Evolutionary conservation across 352 stramenopile genomes (phyloP), one percentile per base, ranked within the genome.

Genomic region (Phytophthora fragariaefolia): DNA sequence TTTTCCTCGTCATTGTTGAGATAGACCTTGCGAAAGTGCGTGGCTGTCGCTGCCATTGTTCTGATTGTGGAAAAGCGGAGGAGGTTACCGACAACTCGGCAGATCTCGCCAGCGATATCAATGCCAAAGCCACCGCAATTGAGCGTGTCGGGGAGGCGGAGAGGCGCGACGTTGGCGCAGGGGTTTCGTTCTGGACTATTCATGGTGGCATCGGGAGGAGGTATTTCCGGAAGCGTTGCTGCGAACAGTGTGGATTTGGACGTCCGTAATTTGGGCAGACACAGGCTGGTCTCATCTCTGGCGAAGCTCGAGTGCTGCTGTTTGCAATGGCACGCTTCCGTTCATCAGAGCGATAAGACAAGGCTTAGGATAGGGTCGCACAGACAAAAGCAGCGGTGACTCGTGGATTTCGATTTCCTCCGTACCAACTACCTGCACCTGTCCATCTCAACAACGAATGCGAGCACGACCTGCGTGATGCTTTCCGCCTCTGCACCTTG

Each of bases 1-100:
- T 92, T 92, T 67, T 92, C 82, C 4, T 34, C 58, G 34, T 91
- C 84, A 51, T 89, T 82, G 34, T 87, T 89, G 36, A 92, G 55
- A 26, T 77, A 76, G 17, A 89, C 50, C 23, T 74, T 73, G 43
- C 83, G 83, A 58, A 89, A 89, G 28, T 55, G 76, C 9, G 66
- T 72, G 24, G 68, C 59, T 26, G 40, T 42, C 17, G 34, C 30
- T 24, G 62, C 26, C 62, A 71, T 71, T 23, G 30, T 40, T 63
- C n/a, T 36, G 53, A 22, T 18, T 51, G 30, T 27, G 26, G 17
- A 13, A 49, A 55, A 51, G 20, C 34, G 17, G 27, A 47, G 22
- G 27, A 27, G 36, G 10, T 26, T 17, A 38, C 43, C 34, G n/a
- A 22, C 34, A 13, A 36, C 38, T 17, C 20, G 23, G 17, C 26